These are phyloP conservation scores for Saccharomyces hybrid DNA, from an alignment of 1,139 yeast genomes.

Conservation along the genomic window DNA sequence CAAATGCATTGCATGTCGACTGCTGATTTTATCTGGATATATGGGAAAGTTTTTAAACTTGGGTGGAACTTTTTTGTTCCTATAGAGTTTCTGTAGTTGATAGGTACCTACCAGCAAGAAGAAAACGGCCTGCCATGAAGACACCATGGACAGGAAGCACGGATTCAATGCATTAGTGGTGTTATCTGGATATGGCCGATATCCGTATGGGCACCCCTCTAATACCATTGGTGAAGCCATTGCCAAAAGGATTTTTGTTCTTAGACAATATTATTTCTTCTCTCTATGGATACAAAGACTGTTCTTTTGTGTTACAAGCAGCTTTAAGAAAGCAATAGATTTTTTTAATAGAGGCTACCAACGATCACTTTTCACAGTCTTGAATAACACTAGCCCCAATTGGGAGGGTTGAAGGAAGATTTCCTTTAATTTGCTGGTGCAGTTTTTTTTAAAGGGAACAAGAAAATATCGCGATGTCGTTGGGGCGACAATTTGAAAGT, in stretches of 20 bases:
- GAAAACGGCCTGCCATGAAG: constrained; percentile 16
- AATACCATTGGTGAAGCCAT: not conserved
- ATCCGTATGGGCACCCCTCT: constrained; percentile 11
- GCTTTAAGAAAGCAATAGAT: not conserved
- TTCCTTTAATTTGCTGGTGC: not conserved
- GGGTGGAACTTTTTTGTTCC: constrained; percentile 20
- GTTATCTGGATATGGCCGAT: constrained; percentile 23
- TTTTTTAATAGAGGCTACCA: not conserved
- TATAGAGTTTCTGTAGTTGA: constrained; percentile 25
- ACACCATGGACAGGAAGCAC: constrained; percentile 36
- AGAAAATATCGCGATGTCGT: not conserved
- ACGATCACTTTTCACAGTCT: not conserved
- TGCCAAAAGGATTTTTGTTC: not conserved
- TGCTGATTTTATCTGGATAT: constrained; percentile 9
- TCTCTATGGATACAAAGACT: not conserved
- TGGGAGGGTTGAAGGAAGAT: not conserved
- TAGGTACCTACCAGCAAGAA: constrained; percentile 29
- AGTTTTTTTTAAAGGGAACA: not conserved
- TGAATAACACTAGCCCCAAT: not conserved
- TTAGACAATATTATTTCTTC: not conserved
- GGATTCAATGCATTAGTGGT: constrained; percentile 49
- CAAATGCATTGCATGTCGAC: constrained; percentile 14
- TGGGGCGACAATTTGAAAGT: not conserved
- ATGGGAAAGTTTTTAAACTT: constrained; percentile 28
- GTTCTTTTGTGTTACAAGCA: not conserved